phyloP scores from a whole-genome alignment of 2,329 filamentous ascomycete genomes.

The Fusarium abutilonis region DNA sequence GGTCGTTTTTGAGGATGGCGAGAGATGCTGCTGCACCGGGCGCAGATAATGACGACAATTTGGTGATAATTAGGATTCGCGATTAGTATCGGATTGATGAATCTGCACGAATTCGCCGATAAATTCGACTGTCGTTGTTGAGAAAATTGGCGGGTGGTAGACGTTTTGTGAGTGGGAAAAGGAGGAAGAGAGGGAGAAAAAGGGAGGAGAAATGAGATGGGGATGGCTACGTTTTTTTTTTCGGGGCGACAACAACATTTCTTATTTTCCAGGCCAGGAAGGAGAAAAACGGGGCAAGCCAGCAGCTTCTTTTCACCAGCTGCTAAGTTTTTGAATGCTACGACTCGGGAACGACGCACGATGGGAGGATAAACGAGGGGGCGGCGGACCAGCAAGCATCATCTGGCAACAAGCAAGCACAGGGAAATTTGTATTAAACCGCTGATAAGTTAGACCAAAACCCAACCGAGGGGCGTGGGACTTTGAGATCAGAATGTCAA shows the following conservation, averaged over 20 bases:
- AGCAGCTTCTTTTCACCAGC: slow-evolving; percentile 36
- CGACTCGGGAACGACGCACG: slow-evolving; percentile 42
- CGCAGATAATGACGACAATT: slow-evolving; percentile 51
- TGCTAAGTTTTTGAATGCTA: slow-evolving; percentile 39
- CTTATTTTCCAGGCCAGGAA: slow-evolving; percentile 55
- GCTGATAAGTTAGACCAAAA: slow-evolving; percentile 36
- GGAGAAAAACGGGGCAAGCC: slow-evolving; percentile 60
- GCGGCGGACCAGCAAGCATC: slow-evolving; percentile 40
- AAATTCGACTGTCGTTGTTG: slow-evolving; percentile 50
- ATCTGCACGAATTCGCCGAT: slow-evolving; percentile 45
- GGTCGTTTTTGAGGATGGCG: slow-evolving; percentile 41
- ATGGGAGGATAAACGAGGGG: slow-evolving; percentile 35
- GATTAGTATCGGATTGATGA: slow-evolving; percentile 56
- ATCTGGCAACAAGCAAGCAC: slow-evolving; percentile 40
- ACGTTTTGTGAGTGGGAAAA: slow-evolving; percentile 41
- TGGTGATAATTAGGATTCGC: slow-evolving; percentile 50
- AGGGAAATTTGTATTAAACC: slow-evolving; percentile 45
- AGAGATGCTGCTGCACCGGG: slow-evolving; percentile 45
- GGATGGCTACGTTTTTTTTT: slow-evolving; percentile 63
- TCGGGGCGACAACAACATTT: slow-evolving; percentile 55
- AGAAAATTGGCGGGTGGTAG: slow-evolving; percentile 47
- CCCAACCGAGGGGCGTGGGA: slow-evolving; percentile 35
- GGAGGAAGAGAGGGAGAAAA: slow-evolving; percentile 38
- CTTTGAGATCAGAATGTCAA: slow-evolving; percentile 13
- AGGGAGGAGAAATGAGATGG: slow-evolving; percentile 50